Conservation (phyloP, 108 stramenopile species). For the Ochromonas danica region DNA sequence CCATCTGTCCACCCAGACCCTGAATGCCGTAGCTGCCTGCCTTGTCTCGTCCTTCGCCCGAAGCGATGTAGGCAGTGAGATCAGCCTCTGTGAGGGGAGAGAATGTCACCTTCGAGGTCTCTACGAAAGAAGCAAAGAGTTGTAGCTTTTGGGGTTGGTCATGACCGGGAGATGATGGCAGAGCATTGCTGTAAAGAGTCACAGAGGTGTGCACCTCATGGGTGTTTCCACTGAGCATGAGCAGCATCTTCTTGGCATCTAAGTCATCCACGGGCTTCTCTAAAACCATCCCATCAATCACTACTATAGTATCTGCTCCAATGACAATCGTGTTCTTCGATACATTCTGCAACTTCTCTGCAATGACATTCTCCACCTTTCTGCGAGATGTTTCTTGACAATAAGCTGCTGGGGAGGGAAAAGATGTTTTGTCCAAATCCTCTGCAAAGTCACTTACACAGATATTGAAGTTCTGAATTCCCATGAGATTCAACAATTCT, state of each 20-base stretch:
- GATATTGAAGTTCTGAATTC: not conserved
- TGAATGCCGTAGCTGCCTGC: slow-evolving; percentile 94
- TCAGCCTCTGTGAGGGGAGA: slow-evolving; percentile 61
- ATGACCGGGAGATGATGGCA: too few species aligned
- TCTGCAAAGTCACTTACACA: not conserved
- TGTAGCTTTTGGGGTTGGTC: not conserved
- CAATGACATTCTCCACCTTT: not conserved
- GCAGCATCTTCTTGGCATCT: slow-evolving; percentile 73
- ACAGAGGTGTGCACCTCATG: slow-evolving; percentile 88
- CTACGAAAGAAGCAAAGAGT: slow-evolving; percentile 62
- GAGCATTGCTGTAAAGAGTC: slow-evolving; percentile 58
- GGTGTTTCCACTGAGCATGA: slow-evolving; percentile 63
- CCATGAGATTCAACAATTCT: not conserved
- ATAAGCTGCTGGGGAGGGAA: not conserved
- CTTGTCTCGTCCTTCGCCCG: slow-evolving; percentile 92
- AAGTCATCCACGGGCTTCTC: slow-evolving; percentile 76
- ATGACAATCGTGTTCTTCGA: slow-evolving; percentile 42
- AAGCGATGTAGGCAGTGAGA: slow-evolving; percentile 72
- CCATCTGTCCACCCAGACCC: slow-evolving; percentile 75
- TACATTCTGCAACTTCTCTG: not conserved
- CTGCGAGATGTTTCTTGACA: not conserved
- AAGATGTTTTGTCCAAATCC: not conserved
- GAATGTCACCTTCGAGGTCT: slow-evolving; percentile 76
- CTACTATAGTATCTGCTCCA: slow-evolving; percentile 61
- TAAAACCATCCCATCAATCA: slow-evolving; percentile 54